Conservation (phyloP, 768 basidiomycete genomes). For the Xerocomus brunneocitrinus region DNA sequence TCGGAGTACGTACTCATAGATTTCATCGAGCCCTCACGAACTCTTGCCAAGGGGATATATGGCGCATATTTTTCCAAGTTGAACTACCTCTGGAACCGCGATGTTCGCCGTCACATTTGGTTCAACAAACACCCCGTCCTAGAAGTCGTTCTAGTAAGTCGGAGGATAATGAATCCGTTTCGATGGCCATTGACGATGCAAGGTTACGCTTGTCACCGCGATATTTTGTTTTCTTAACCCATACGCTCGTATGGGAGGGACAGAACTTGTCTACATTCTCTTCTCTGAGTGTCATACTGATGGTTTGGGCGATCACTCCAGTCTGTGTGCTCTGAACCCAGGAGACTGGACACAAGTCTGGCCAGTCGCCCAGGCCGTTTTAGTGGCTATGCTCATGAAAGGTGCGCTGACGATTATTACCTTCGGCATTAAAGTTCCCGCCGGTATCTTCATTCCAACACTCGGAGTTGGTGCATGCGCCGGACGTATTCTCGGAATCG, state of each 20-base stretch:
- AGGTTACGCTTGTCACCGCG: constrained; percentile 80
- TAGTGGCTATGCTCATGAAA: constrained; percentile 79
- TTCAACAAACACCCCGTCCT: constrained; percentile 70
- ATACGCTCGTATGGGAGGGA: constrained; percentile 90
- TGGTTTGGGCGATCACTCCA: constrained; percentile 50
- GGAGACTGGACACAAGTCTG: constrained; percentile 50
- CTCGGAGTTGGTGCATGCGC: constrained; percentile 93
- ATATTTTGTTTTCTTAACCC: constrained; percentile 81
- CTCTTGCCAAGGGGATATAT: constrained; percentile 67
- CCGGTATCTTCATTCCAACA: constrained; percentile 96
- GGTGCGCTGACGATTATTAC: constrained; percentile 79
- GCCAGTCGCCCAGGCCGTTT: constrained; percentile 60
- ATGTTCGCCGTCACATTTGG: constrained; percentile 81
- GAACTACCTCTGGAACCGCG: constrained; percentile 83
- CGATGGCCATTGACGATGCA: constrained; percentile 10
- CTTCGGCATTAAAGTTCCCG: constrained; percentile 88
- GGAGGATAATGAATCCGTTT: neutral
- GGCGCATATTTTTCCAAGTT: constrained; percentile 91
- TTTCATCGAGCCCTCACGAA: constrained; percentile 5
- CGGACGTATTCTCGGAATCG: constrained; percentile 80
- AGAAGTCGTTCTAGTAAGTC: constrained; percentile 76
- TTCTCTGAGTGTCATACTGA: constrained; percentile 78
- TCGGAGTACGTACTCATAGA: constrained; percentile 58
- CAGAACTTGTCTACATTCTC: constrained; percentile 89
- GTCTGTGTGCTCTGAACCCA: constrained; percentile 69